Evolutionary conservation across 2,329 filamentous ascomycete genomes (phyloP).

Genomic region (Trichoderma aggressivum): DNA sequence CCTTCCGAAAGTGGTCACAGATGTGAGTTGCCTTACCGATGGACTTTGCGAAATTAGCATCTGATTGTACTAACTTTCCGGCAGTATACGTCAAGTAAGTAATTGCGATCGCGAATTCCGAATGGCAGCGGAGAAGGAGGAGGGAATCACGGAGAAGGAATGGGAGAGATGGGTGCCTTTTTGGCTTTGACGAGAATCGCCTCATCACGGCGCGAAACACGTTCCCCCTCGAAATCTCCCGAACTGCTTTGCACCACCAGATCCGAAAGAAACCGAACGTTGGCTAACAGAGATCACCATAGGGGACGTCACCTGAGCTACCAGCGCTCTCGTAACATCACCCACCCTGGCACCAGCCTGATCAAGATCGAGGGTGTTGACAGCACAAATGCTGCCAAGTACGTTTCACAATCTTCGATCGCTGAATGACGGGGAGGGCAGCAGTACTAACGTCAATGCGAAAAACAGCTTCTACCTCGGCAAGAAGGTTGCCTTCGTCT

Average conservation of each 20-base stretch:
- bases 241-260: background rate
- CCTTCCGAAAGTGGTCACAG: constrained; percentile 84
- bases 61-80: constrained; percentile 36
- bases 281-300: constrained; percentile 31
- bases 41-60: background rate
- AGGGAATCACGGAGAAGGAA: background rate
- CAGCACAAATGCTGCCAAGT: constrained; percentile 82
- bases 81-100: constrained; percentile 89
- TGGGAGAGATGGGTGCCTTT: background rate
- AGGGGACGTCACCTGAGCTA: constrained; percentile 99
- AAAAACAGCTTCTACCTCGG: constrained; percentile 85
- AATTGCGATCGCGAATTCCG: constrained; percentile 17
- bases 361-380: constrained; percentile 99
- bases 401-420: constrained; percentile 38
- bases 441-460: constrained; percentile 25
- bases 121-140: background rate
- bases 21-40: constrained; percentile 59
- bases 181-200: background rate
- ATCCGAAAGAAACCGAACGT: constrained; percentile 20
- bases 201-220: background rate
- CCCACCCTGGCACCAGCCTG: constrained; percentile 85
- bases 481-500: constrained; percentile 99
- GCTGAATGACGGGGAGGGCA: background rate
- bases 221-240: background rate
- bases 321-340: constrained; percentile 90